These are phyloP conservation scores for Immersiporthe knoxdaviesiana DNA, from an alignment of 2,329 filamentous ascomycete genomes.

Conservation along the genomic window DNA sequence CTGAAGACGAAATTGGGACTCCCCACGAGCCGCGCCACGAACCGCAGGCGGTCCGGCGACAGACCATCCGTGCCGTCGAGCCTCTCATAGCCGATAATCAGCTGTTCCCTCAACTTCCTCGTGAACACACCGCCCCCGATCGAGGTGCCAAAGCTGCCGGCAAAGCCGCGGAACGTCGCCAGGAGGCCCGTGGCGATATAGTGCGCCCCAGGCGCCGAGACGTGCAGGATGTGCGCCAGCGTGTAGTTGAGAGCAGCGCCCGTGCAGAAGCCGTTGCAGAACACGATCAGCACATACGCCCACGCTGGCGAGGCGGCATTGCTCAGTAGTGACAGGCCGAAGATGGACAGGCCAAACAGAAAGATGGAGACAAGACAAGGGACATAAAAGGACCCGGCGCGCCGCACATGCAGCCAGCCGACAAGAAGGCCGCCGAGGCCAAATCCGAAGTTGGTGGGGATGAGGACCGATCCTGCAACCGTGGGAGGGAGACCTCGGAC, in stretches of 20 bases:
- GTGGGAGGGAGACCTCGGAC: conserved; percentile 72
- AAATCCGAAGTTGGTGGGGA: conserved; percentile 83
- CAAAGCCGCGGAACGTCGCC: conserved; percentile 80
- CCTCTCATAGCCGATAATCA: conserved; percentile 60
- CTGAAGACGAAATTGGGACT: conserved; percentile 55
- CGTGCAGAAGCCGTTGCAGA: conserved; percentile 72
- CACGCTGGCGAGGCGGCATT: conserved; percentile 53
- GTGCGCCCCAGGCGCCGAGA: conserved; percentile 67
- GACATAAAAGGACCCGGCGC: conserved; percentile 72
- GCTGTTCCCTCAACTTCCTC: conserved; percentile 57
- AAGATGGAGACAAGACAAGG: conserved; percentile 63
- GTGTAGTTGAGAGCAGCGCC: conserved; percentile 80
- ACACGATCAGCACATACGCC: conserved; percentile 63
- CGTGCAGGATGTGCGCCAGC: conserved; percentile 76
- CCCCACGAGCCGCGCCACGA: conserved; percentile 54
- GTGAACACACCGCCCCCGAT: conserved; percentile 78
- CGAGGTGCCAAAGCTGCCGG: conserved; percentile 77
- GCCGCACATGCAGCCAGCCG: conserved; percentile 75
- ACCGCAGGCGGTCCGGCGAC: conserved; percentile 39
- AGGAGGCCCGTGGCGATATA: conserved; percentile 77
- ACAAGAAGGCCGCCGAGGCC: conserved; percentile 72
- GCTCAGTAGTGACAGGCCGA: conserved; percentile 58
- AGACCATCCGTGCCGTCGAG: conserved; percentile 46
- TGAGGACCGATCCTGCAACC: conserved; percentile 72
- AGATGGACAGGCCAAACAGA: conserved; percentile 64